A percentile compares a stretch with the other conserved stretches of the same genome.
phyloP scores from a whole-genome alignment of 2,329 filamentous ascomycete species.

The Diplodia intermedia region DNA sequence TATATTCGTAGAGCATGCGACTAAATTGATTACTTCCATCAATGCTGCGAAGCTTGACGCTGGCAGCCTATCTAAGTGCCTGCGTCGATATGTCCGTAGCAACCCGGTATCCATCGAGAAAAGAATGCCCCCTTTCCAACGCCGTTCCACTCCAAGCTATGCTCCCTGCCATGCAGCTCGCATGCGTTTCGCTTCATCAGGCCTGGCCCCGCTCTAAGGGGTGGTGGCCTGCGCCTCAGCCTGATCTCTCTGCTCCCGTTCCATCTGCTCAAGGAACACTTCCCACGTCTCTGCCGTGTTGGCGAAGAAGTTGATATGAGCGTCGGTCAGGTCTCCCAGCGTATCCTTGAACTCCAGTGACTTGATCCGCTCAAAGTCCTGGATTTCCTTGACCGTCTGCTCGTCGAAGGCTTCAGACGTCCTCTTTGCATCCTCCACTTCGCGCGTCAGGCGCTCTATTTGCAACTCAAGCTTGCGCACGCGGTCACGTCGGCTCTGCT shows the following conservation, averaged over 20 bases:
- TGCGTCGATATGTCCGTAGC: background rate
- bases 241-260: constrained; percentile 60
- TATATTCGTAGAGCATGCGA: background rate
- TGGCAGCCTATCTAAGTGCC: constrained; percentile 5
- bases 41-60: constrained; percentile 6
- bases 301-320: constrained; percentile 86
- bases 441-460: constrained; percentile 84
- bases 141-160: constrained; percentile 11
- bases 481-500: constrained; percentile 85
- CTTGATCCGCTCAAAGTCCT: constrained; percentile 97
- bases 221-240: constrained; percentile 10
- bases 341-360: constrained; percentile 88
- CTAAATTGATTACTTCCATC: constrained; percentile 7
- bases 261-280: constrained; percentile 86
- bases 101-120: constrained; percentile 23
- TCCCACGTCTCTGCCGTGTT: constrained; percentile 85
- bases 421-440: constrained; percentile 86
- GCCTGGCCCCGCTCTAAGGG: constrained; percentile 3
- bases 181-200: background rate
- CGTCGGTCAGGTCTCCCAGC: constrained; percentile 80
- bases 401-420: constrained; percentile 94
- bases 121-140: constrained; percentile 3
- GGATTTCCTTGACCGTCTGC: constrained; percentile 90
- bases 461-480: constrained; percentile 88
- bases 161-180: background rate